Evolutionary conservation across 2,329 filamentous ascomycete genomes (phyloP).

Genomic region (Fusarium albosuccineum): DNA sequence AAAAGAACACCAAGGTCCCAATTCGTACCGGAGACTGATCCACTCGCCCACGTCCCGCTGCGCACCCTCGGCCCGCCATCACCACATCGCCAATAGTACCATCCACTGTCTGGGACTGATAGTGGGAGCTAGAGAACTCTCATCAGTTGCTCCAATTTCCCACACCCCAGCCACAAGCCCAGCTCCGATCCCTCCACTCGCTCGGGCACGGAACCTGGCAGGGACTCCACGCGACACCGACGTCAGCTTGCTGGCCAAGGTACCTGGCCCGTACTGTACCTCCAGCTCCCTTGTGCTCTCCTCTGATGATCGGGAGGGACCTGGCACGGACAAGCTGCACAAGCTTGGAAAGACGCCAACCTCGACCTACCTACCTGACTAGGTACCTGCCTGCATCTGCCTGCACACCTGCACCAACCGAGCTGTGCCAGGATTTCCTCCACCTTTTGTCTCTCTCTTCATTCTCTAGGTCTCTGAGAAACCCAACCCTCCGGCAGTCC

Average conservation of each 20-base stretch:
- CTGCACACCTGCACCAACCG: constrained; percentile 25
- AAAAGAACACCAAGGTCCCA: background rate
- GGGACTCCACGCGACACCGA: background rate
- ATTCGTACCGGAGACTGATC: constrained; percentile 10
- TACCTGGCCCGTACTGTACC: constrained; percentile 13
- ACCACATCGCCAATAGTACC: constrained; percentile 12
- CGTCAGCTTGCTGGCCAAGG: background rate
- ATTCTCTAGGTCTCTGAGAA: constrained; percentile 14
- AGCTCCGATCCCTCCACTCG: constrained; percentile 5
- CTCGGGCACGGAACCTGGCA: constrained; percentile 6
- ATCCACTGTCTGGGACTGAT: constrained; percentile 22
- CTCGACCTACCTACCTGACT: constrained; percentile 11
- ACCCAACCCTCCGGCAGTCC: constrained; percentile 30
- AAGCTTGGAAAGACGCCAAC: constrained; percentile 34
- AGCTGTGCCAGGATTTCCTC: constrained; percentile 40
- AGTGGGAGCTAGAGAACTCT: constrained; percentile 19
- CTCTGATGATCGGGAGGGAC: constrained; percentile 26
- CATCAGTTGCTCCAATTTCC: constrained; percentile 35
- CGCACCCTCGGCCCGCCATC: constrained; percentile 35
- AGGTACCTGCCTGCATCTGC: constrained; percentile 9
- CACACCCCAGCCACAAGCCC: constrained; percentile 32
- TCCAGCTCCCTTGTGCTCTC: constrained; percentile 13
- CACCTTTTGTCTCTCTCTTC: constrained; percentile 26
- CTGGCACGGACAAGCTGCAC: constrained; percentile 9
- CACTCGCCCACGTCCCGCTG: constrained; percentile 17